These are phyloP conservation scores for Guillardia theta DNA, from an alignment of 78 protist genomes.

Conservation along the genomic window DNA sequence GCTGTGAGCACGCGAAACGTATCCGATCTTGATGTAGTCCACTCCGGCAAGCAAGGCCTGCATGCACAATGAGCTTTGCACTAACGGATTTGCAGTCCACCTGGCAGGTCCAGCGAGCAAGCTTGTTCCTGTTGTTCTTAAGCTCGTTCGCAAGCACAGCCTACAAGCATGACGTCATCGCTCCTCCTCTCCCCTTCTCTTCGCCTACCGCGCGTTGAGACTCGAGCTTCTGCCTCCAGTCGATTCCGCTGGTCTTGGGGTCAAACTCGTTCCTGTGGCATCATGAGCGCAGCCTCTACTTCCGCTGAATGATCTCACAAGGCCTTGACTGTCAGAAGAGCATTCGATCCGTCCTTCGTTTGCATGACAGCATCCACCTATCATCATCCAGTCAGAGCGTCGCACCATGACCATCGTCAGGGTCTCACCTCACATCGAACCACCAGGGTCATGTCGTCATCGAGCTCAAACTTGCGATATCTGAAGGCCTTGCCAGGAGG, in stretches of 20 bases:
- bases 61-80: too few species aligned
- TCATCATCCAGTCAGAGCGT: too few species aligned
- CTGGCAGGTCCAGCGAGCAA: constrained; percentile 40
- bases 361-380: not conserved
- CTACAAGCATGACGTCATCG: too few species aligned
- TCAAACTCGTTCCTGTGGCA: constrained; percentile 8
- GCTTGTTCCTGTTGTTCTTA: constrained; percentile 37
- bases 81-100: not conserved
- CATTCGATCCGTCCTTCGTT: constrained; percentile 25
- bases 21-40: constrained; percentile 38
- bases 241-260: not conserved
- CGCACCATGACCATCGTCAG: too few species aligned
- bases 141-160: constrained; percentile 42
- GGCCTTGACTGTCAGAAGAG: not conserved
- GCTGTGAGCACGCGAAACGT: not conserved
- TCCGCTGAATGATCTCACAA: too few species aligned
- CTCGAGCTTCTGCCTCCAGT: constrained; percentile 41
- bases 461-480: not conserved
- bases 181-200: not conserved
- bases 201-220: constrained; percentile 14
- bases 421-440: constrained; percentile 34
- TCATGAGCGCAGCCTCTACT: not conserved
- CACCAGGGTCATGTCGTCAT: not conserved
- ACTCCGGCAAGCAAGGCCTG: constrained; percentile 29
- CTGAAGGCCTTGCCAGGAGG: not conserved